A percentile compares a stretch with the other conserved stretches of the same genome.
Conservation (phyloP, 2,329 filamentous ascomycete genomes). For the Cryphonectria nitschkei region DNA sequence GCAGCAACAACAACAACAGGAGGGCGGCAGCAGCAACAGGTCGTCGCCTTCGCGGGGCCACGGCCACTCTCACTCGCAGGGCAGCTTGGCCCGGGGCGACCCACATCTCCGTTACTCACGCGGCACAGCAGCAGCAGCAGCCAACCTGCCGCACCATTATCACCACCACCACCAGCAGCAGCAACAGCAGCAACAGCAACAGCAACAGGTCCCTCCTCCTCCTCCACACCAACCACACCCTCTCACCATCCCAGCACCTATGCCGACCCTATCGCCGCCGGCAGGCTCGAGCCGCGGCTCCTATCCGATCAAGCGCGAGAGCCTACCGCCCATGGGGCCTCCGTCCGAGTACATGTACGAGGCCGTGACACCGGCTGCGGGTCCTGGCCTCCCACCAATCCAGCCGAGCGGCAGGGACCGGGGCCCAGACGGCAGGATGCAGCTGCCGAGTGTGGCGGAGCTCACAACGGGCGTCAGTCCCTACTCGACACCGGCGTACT, state of each 20-base stretch:
- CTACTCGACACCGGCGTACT: conserved; percentile 62
- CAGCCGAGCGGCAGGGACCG: conserved; percentile 40
- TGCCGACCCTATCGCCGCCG: conserved; percentile 30
- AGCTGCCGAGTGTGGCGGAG: conserved; percentile 63
- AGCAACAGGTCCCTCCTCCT: background rate
- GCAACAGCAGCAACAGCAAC: conserved; percentile 5
- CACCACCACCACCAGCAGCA: conserved; percentile 10
- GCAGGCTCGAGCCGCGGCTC: conserved; percentile 39
- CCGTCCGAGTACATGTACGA: conserved; percentile 40
- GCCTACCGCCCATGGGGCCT: conserved; percentile 41
- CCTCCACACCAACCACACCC: conserved; percentile 27
- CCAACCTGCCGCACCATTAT: conserved; percentile 17
- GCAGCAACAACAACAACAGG: conserved; percentile 37
- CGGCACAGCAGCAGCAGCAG: conserved; percentile 1
- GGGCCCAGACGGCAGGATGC: conserved; percentile 44
- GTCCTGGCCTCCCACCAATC: conserved; percentile 57
- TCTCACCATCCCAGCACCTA: conserved; percentile 31
- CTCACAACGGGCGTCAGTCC: conserved; percentile 66
- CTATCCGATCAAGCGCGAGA: conserved; percentile 49
- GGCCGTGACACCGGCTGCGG: conserved; percentile 34
- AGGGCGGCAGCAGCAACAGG: conserved; percentile 42
- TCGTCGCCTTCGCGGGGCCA: conserved; percentile 34
- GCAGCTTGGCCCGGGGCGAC: conserved; percentile 45
- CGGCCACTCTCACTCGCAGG: conserved; percentile 53
- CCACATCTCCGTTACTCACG: conserved; percentile 23